These are phyloP conservation scores for Xylaria sp. DNA, from an alignment of 2,329 filamentous ascomycete genomes.

Conservation along the genomic window DNA sequence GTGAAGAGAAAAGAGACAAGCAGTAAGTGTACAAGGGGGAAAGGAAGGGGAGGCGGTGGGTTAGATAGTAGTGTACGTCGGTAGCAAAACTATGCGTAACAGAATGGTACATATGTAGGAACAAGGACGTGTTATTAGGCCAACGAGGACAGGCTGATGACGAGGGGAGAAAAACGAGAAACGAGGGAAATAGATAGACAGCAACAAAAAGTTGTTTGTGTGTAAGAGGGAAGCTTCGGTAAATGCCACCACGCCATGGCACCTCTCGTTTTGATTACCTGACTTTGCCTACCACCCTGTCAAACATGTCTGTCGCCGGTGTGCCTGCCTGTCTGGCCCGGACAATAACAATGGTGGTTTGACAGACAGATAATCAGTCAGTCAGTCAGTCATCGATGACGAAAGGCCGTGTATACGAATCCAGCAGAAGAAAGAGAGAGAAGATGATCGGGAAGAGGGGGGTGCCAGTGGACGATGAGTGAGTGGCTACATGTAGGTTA, in stretches of 20 bases:
- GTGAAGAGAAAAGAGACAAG: constrained; percentile 46
- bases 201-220: constrained; percentile 26
- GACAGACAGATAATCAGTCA: neutral
- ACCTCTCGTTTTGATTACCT: constrained; percentile 36
- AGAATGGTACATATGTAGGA: constrained; percentile 32
- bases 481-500: constrained; percentile 1
- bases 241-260: constrained; percentile 40
- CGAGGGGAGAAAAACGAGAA: constrained; percentile 33
- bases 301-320: constrained; percentile 31
- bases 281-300: constrained; percentile 29
- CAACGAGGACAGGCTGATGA: constrained; percentile 43
- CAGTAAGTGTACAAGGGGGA: constrained; percentile 37
- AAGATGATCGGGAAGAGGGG: constrained; percentile 2
- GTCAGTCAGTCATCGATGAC: constrained; percentile 5
- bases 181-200: constrained; percentile 27
- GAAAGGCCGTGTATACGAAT: constrained; percentile 19
- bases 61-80: constrained; percentile 48
- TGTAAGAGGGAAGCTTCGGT: constrained; percentile 43
- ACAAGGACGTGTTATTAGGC: constrained; percentile 43
- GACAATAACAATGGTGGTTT: neutral
- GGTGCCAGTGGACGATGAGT: neutral
- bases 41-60: constrained; percentile 48
- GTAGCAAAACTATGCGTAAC: constrained; percentile 39
- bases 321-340: constrained; percentile 26
- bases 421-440: constrained; percentile 3